Conservation (phyloP, 1,139 yeast genomes). For the Saccharomyces hybrid region DNA sequence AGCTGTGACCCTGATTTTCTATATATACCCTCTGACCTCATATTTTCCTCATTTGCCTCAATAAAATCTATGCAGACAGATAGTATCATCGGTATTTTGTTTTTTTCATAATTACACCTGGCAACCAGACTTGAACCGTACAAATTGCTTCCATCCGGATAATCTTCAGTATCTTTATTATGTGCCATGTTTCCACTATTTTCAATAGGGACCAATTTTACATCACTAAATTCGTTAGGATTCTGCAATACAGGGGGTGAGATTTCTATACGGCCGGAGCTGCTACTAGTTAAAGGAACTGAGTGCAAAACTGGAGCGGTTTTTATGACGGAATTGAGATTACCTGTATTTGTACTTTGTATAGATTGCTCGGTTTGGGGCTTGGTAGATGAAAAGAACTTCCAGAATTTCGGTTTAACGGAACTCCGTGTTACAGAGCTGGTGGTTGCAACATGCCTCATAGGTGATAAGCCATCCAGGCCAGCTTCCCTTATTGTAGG, state of each 20-base stretch:
- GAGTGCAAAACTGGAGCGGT: background rate
- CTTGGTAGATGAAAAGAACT: conserved; percentile 10
- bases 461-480: background rate
- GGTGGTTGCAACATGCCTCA: background rate
- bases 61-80: conserved; percentile 71
- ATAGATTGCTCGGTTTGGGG: background rate
- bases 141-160: conserved; percentile 15
- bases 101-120: conserved; percentile 53
- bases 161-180: conserved; percentile 4
- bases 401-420: conserved; percentile 25
- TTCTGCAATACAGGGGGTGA: conserved; percentile 33
- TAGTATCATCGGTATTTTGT: conserved; percentile 61
- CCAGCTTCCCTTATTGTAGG: conserved; percentile 2
- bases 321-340: background rate
- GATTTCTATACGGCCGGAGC: conserved; percentile 17
- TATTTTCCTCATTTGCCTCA: conserved; percentile 54
- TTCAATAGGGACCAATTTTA: conserved; percentile 25
- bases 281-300: background rate
- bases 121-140: conserved; percentile 41
- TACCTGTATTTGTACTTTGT: background rate
- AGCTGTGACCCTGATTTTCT: conserved; percentile 87
- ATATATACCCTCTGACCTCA: conserved; percentile 73
- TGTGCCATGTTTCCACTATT: conserved; percentile 11
- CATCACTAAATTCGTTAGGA: conserved; percentile 31
- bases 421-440: conserved; percentile 4